phyloP scores from a whole-genome alignment of 2,329 filamentous ascomycete species.

The Gnomoniopsis sp. region DNA sequence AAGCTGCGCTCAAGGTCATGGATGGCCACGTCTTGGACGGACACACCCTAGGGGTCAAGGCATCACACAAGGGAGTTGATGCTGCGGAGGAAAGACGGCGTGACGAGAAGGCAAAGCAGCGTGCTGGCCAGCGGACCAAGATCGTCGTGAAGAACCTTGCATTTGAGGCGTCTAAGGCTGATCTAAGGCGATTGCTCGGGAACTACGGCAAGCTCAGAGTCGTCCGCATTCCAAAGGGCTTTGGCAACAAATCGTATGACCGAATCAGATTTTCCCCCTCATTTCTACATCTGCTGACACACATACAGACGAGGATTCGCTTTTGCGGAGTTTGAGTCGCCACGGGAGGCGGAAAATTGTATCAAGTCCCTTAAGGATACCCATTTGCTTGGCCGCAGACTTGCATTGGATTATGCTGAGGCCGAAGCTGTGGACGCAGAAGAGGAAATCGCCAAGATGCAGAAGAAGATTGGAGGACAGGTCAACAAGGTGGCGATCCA shows the following conservation, averaged over 20 bases:
- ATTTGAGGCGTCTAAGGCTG: conserved; percentile 92
- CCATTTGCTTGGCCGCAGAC: conserved; percentile 82
- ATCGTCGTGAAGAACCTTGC: conserved; percentile 98
- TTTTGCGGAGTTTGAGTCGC: conserved; percentile 92
- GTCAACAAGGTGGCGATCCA: conserved; percentile 87
- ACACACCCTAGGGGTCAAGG: conserved; percentile 79
- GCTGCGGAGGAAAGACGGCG: conserved; percentile 82
- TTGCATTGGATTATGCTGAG: conserved; percentile 89
- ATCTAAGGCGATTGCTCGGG: conserved; percentile 79
- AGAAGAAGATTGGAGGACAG: conserved; percentile 89
- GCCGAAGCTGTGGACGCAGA: conserved; percentile 88
- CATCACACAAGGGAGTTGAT: conserved; percentile 82
- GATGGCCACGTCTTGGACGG: conserved; percentile 83
- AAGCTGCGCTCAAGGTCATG: conserved; percentile 80
- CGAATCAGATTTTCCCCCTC: not conserved
- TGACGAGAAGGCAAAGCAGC: conserved; percentile 79
- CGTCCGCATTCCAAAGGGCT: conserved; percentile 92
- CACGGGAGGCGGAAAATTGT: conserved; percentile 83
- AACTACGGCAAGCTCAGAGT: conserved; percentile 90
- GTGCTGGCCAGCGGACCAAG: conserved; percentile 75
- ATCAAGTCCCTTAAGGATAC: conserved; percentile 89
- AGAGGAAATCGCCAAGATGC: conserved; percentile 94
- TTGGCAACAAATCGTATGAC: conserved; percentile 66
- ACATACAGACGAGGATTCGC: conserved; percentile 71
- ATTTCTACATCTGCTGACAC: conserved; percentile 3